Evolutionary conservation across 805 yeast species (phyloP).

Genomic region (Lipomyces lipofer): DNA sequence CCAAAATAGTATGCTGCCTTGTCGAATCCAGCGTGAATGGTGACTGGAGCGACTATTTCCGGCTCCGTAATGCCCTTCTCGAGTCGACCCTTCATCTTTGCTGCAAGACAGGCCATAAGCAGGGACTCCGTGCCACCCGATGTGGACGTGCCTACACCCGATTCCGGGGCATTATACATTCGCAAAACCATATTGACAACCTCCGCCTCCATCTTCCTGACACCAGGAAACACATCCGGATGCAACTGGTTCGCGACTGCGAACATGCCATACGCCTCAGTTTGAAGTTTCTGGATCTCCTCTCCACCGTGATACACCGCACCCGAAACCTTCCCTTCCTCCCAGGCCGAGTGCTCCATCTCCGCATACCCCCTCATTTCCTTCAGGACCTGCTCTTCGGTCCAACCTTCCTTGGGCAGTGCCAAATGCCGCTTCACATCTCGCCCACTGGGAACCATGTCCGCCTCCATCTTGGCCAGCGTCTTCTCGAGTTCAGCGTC

Average conservation of each 20-base stretch:
- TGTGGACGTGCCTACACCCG: conserved; percentile 77
- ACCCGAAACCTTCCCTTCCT: conserved; percentile 83
- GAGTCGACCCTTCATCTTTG: conserved; percentile 66
- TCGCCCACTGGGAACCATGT: conserved; percentile 57
- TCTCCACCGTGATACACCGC: conserved; percentile 96
- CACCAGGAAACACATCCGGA: conserved; percentile 96
- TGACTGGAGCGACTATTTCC: conserved; percentile 84
- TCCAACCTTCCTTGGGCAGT: conserved; percentile 64
- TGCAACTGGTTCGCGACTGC: conserved; percentile 92
- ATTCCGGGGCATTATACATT: conserved; percentile 76
- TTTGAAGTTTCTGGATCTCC: conserved; percentile 71
- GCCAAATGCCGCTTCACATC: conserved; percentile 34
- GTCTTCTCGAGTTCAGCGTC: conserved; percentile 58
- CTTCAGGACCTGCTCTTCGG: conserved; percentile 47
- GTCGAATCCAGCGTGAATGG: conserved; percentile 93
- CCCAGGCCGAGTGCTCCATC: conserved; percentile 76
- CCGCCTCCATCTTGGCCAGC: conserved; percentile 52
- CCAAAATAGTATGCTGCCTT: conserved; percentile 91
- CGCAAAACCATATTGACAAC: conserved; percentile 80
- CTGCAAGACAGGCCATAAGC: conserved; percentile 81
- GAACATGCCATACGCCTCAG: conserved; percentile 71
- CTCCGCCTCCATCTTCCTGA: conserved; percentile 94
- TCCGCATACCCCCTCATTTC: conserved; percentile 49
- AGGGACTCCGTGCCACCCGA: conserved; percentile 97
- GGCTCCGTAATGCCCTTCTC: conserved; percentile 64